Evolutionary conservation across 305 asterid species (phyloP).

Genomic region (Fraxinus albicans): DNA sequence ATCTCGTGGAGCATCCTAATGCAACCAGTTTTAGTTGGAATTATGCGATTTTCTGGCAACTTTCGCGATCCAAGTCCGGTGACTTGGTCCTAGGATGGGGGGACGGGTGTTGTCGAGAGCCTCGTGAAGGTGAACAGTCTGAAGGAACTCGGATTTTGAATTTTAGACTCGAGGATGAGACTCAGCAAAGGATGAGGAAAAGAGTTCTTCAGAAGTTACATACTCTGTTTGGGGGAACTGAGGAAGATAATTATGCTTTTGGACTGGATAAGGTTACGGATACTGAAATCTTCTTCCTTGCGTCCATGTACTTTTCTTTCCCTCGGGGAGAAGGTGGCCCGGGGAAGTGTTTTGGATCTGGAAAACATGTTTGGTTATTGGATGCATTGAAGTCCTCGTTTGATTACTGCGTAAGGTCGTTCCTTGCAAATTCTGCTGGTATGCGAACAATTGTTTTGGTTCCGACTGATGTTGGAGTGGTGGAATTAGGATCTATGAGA

Average conservation of each 20-base stretch:
- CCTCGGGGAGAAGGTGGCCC: constrained; percentile 92
- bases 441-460: constrained; percentile 45
- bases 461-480: constrained; percentile 52
- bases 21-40: constrained; percentile 70
- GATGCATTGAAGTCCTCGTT: constrained; percentile 30
- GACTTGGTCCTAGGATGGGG: constrained; percentile 95
- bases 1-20: constrained; percentile 82
- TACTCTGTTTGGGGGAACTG: constrained; percentile 73
- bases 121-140: constrained; percentile 62
- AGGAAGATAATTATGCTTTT: constrained; percentile 80
- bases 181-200: constrained; percentile 85
- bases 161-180: constrained; percentile 61
- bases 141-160: constrained; percentile 47
- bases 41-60: constrained; percentile 95
- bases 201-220: constrained; percentile 79
- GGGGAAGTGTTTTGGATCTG: constrained; percentile 54
- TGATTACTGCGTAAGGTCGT: constrained; percentile 46
- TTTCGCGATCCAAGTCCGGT: constrained; percentile 78
- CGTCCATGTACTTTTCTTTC: constrained; percentile 90
- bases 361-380: constrained; percentile 41
- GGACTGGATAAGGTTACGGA: constrained; percentile 93
- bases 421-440: constrained; percentile 48
- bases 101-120: constrained; percentile 95
- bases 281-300: constrained; percentile 90
- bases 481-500: constrained; percentile 49